Percentiles rank a stretch among this genome's conserved stretches.
Evolutionary conservation across 495 filamentous ascomycete species (phyloP).

Genomic region (Tetracladium marchalianum): DNA sequence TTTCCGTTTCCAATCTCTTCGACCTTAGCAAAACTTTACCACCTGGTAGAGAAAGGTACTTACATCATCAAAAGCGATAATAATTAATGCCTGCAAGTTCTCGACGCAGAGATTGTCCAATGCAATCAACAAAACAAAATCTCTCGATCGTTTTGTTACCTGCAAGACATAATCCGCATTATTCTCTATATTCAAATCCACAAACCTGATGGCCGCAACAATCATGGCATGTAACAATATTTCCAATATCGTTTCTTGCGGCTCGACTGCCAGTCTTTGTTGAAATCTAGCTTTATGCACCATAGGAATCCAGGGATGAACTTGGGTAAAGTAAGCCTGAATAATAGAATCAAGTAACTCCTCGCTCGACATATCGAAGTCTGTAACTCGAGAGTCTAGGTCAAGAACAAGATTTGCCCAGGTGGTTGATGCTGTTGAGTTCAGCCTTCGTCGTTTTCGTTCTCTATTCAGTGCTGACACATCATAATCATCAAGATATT

Average conservation of each 20-base stretch:
- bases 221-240: conserved; percentile 25
- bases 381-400: background rate
- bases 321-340: conserved; percentile 21
- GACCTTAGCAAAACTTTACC: conserved; percentile 4
- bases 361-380: background rate
- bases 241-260: conserved; percentile 8
- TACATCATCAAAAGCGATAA: conserved; percentile 26
- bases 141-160: conserved; percentile 16
- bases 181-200: conserved; percentile 1
- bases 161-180: conserved; percentile 8
- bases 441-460: too few relatives aligned
- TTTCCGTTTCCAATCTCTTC: conserved; percentile 23
- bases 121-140: conserved; percentile 20
- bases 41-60: background rate
- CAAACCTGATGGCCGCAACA: conserved; percentile 14
- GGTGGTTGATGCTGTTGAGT: too few relatives aligned
- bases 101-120: conserved; percentile 25
- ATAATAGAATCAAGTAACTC: conserved; percentile 18
- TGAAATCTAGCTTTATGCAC: conserved; percentile 25
- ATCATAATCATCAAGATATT: too few relatives aligned
- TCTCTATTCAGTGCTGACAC: too few relatives aligned
- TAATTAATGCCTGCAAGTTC: conserved; percentile 27
- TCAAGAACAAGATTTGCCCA: too few relatives aligned
- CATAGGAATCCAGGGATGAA: conserved; percentile 30
- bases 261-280: conserved; percentile 9